Percentiles rank a stretch among this genome's conserved stretches.
Conservation (phyloP, 2,329 filamentous ascomycete species). For the Pseudogymnoascus sp. region DNA sequence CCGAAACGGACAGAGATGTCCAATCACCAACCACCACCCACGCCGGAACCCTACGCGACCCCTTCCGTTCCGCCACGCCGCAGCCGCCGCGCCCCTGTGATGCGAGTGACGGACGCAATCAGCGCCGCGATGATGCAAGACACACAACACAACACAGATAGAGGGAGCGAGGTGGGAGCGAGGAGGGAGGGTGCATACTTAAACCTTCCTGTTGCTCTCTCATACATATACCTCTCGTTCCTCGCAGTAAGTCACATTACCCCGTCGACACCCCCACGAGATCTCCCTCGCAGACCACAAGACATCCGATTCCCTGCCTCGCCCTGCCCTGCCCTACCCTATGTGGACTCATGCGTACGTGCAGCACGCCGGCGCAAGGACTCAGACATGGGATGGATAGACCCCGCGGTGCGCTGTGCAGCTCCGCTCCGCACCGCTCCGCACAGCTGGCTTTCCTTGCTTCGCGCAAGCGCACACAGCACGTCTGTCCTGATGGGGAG, state of each 20-base stretch:
- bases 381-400: constrained; percentile 2
- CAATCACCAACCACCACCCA: neutral
- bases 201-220: neutral
- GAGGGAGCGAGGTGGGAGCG: neutral
- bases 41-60: neutral
- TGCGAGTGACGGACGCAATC: neutral
- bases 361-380: neutral
- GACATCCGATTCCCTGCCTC: neutral
- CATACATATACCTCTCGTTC: neutral
- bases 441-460: neutral
- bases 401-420: constrained; percentile 7
- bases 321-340: neutral
- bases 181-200: neutral
- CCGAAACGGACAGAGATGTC: neutral
- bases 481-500: neutral
- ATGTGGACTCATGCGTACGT: constrained; percentile 7
- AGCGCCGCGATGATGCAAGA: neutral
- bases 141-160: neutral
- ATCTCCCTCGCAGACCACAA: neutral
- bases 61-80: constrained; percentile 6
- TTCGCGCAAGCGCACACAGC: neutral
- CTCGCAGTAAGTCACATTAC: neutral
- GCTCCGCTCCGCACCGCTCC: constrained; percentile 1
- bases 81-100: constrained; percentile 3
- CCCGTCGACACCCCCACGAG: neutral